Percentiles rank a stretch among this genome's conserved stretches.
Conservation (phyloP, 345 rosid species). For the Pugionium dolabratum region DNA sequence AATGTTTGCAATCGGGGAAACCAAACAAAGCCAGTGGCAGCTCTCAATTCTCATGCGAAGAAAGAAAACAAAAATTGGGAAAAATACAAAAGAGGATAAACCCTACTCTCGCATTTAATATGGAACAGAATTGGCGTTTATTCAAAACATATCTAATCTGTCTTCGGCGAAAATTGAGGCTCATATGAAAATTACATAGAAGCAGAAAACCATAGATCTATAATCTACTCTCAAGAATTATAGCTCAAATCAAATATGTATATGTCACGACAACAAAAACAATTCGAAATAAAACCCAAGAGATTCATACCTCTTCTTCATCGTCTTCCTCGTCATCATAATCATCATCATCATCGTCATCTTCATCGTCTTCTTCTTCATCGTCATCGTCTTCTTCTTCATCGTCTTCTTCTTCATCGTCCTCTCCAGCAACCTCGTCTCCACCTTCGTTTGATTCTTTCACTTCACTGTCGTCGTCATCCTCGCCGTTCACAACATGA, state of each 20-base stretch:
- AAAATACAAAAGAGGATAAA: neutral
- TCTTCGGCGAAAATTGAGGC: neutral
- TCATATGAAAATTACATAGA: neutral
- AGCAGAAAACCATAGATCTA: conserved; percentile 25
- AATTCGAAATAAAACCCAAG: neutral
- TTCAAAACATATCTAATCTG: conserved; percentile 1
- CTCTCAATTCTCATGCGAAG: too few species aligned
- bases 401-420: too few species aligned
- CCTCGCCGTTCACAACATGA: conserved; percentile 37
- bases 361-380: conserved; percentile 48
- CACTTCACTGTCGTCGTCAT: conserved; percentile 36
- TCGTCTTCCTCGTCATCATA: conserved; percentile 47
- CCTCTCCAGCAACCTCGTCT: conserved; percentile 47
- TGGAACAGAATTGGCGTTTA: neutral
- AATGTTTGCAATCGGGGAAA: too few species aligned
- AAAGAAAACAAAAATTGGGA: neutral
- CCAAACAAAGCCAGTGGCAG: too few species aligned
- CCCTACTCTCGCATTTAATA: neutral
- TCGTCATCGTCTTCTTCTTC: conserved; percentile 62
- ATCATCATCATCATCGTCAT: conserved; percentile 44
- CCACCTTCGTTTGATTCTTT: conserved; percentile 48
- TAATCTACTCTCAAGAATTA: neutral
- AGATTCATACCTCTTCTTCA: conserved; percentile 47
- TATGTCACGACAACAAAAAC: neutral
- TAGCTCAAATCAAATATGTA: neutral